Percentiles rank a stretch among this genome's conserved stretches.
These are phyloP conservation scores for Penicillium sp. DNA, from an alignment of 2,329 filamentous ascomycete species.

Conservation along the genomic window DNA sequence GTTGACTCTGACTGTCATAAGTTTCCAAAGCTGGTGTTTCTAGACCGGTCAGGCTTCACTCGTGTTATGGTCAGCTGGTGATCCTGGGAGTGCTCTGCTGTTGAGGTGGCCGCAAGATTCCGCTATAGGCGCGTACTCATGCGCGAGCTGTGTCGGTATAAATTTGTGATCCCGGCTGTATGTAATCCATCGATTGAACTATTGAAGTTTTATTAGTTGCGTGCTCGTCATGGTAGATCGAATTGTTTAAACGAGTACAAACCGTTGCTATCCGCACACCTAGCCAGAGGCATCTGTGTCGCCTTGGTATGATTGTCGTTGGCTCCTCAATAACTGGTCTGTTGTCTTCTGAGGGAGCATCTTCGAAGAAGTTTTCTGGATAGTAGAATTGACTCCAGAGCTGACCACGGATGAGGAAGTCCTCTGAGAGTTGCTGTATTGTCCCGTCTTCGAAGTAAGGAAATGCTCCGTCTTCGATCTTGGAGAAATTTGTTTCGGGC, in stretches of 20 bases:
- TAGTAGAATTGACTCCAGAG: slow-evolving; percentile 53
- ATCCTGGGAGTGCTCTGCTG: slow-evolving; percentile 1
- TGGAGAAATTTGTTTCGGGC: slow-evolving; percentile 34
- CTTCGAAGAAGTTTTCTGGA: slow-evolving; percentile 52
- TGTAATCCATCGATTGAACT: slow-evolving; percentile 43
- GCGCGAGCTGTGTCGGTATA: slow-evolving; percentile 31
- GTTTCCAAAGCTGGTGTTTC: neutral
- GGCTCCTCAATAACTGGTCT: slow-evolving; percentile 54
- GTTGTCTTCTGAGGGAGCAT: slow-evolving; percentile 54
- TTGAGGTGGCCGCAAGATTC: slow-evolving; percentile 11
- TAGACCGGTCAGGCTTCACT: neutral
- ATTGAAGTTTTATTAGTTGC: neutral
- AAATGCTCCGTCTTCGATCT: slow-evolving; percentile 43
- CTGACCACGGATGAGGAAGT: slow-evolving; percentile 58
- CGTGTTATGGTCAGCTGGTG: slow-evolving; percentile 6
- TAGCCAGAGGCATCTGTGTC: slow-evolving; percentile 54
- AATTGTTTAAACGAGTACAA: slow-evolving; percentile 18
- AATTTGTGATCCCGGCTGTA: slow-evolving; percentile 37
- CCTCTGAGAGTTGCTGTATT: slow-evolving; percentile 56
- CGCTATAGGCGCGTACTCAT: slow-evolving; percentile 22
- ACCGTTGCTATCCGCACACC: slow-evolving; percentile 46
- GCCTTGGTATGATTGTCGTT: slow-evolving; percentile 49
- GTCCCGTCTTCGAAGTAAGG: slow-evolving; percentile 42
- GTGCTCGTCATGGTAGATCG: neutral
- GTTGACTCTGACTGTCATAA: neutral